A percentile compares a stretch with the other conserved stretches of the same genome.
Conservation (phyloP, 345 rosid species). For the Brassica nigra region DNA sequence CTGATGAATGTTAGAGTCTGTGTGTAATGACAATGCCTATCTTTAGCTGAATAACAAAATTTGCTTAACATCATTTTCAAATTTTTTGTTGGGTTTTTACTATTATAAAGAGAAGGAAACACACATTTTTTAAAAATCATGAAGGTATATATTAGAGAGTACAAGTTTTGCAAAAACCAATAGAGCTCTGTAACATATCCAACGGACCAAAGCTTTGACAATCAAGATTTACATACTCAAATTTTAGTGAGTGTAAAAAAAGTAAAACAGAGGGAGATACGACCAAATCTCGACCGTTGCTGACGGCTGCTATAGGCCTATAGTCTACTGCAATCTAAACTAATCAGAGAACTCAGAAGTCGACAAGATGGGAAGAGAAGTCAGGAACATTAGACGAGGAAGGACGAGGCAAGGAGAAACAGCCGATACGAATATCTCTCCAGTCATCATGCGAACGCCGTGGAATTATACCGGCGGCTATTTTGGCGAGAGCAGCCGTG, state of each 20-base stretch:
- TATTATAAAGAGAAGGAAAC: neutral
- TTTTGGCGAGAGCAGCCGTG: constrained; percentile 46
- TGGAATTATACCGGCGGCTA: constrained; percentile 37
- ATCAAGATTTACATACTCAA: neutral
- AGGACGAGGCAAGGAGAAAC: neutral
- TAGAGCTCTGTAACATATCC: no score
- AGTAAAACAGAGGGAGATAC: neutral
- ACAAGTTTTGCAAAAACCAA: neutral
- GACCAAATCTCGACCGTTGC: neutral
- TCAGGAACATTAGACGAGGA: neutral
- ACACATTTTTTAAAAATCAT: neutral
- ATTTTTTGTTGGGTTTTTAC: neutral
- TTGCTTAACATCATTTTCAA: neutral
- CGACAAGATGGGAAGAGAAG: neutral
- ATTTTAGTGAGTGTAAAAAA: no score
- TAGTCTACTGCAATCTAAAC: neutral
- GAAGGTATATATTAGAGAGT: neutral
- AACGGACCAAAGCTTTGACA: neutral
- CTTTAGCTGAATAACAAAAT: constrained; percentile 6
- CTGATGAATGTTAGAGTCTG: neutral
- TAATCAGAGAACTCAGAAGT: neutral
- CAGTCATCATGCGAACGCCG: neutral
- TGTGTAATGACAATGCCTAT: neutral
- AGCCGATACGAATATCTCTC: neutral
- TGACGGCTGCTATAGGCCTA: neutral